These are phyloP conservation scores for Eremothecium cymbalariae DNA, from an alignment of 1,139 yeast species.

Conservation along the genomic window DNA sequence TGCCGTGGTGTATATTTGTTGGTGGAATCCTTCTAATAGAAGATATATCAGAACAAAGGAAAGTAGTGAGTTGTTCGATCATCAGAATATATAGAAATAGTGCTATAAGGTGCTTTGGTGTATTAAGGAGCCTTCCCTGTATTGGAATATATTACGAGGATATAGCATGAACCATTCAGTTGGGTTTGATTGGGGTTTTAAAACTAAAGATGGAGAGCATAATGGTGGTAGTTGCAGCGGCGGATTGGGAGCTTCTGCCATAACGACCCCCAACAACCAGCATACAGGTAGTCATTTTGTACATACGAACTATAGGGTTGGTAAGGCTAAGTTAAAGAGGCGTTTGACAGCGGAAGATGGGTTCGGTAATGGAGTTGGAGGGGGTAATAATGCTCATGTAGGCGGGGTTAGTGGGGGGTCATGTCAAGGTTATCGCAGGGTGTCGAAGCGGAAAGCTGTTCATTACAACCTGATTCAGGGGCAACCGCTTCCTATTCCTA, in stretches of 20 bases:
- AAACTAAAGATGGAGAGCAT: slow-evolving; percentile 6
- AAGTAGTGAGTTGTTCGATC: no score
- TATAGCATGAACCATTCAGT: slow-evolving; percentile 14
- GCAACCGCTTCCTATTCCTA: slow-evolving; percentile 26
- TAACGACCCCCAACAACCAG: slow-evolving; percentile 3
- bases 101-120: no score
- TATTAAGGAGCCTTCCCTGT: no score
- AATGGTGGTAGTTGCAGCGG: slow-evolving; percentile 3
- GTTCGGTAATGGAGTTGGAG: neutral
- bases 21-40: no score
- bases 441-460: slow-evolving; percentile 14
- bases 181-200: slow-evolving; percentile 30
- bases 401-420: neutral
- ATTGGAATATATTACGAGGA: no score
- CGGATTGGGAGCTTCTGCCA: neutral
- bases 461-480: slow-evolving; percentile 22
- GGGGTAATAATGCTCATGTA: neutral
- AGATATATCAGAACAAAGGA: no score
- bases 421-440: no score
- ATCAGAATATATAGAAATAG: no score
- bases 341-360: slow-evolving; percentile 10
- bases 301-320: slow-evolving; percentile 5
- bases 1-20: no score
- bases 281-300: slow-evolving; percentile 2
- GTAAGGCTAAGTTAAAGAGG: slow-evolving; percentile 12